These are phyloP conservation scores for Eimeria sp. DNA, from an alignment of 169 alveolate species.

Conservation along the genomic window DNA sequence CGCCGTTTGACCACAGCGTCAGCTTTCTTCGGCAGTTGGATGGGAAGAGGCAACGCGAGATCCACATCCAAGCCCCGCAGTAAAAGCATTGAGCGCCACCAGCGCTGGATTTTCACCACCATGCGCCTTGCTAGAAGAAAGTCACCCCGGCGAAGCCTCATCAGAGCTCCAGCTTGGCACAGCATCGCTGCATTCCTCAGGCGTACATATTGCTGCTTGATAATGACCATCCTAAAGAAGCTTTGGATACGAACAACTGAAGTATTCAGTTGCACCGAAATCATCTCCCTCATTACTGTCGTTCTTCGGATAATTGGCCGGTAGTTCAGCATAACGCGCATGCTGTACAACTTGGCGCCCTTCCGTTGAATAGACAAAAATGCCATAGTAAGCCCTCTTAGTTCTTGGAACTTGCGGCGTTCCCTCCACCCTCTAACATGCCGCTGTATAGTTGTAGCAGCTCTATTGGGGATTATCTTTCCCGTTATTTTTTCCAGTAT, in stretches of 20 bases:
- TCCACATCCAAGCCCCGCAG: slow-evolving; percentile 24
- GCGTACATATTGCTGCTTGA: slow-evolving; percentile 85
- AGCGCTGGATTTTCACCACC: slow-evolving; percentile 86
- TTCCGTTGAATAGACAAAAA: slow-evolving; percentile 86
- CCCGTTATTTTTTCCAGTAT: slow-evolving; percentile 57
- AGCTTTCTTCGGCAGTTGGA: slow-evolving; percentile 48
- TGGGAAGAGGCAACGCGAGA: slow-evolving; percentile 37
- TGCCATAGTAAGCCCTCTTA: slow-evolving; percentile 84
- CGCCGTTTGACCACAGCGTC: slow-evolving; percentile 48
- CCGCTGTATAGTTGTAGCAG: slow-evolving; percentile 78
- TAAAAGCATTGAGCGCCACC: slow-evolving; percentile 86
- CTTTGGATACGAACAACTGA: slow-evolving; percentile 88
- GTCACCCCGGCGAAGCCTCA: slow-evolving; percentile 84
- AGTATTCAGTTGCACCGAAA: slow-evolving; percentile 82
- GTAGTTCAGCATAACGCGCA: slow-evolving; percentile 86
- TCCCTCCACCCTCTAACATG: slow-evolving; percentile 82
- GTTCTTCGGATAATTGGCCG: slow-evolving; percentile 81
- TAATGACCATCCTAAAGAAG: slow-evolving; percentile 87
- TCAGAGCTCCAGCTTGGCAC: slow-evolving; percentile 88
- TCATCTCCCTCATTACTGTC: slow-evolving; percentile 87
- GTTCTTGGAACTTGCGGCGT: slow-evolving; percentile 73
- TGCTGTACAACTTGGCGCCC: slow-evolving; percentile 87
- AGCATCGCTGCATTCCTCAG: slow-evolving; percentile 81
- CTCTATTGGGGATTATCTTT: slow-evolving; percentile 59
- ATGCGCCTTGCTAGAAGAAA: slow-evolving; percentile 83